Base-by-base conservation (phyloP, 2,329 filamentous ascomycete species). In the Cadophora luteo-olivacea region DNA sequence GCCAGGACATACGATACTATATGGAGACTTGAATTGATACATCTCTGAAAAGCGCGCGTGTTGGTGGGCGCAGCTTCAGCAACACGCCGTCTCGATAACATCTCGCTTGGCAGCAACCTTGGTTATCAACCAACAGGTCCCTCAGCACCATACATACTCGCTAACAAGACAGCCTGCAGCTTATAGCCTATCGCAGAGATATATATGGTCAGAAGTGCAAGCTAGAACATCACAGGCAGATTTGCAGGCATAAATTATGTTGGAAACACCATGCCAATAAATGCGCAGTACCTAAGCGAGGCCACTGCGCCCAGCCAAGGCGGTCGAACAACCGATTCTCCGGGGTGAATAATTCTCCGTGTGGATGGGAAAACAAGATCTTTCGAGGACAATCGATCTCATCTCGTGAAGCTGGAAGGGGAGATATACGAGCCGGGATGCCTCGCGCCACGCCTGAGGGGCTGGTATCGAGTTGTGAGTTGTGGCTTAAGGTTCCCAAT, bases 401-500 rank as follows among this genome's bases (percentile, higher is more conserved):
- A 62, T 32, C 60, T 62, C 38, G 60, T 62, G 38, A 48, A 5
- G 22, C 60, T 49, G 22, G 22, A 62, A 32, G 32, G 24, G 60
- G 55, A 58, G n/a, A 14, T 38, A 25, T 58, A 58, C 55, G 55
- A 33, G 16, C 14, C 14, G 8, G 16, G 16, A 11, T 12, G 14
- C 38, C 16, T 9, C 16, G 33, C 33, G n/a, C n/a, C n/a, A n/a
- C n/a, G n/a, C n/a, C n/a, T n/a, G n/a, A n/a, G n/a, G n/a, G n/a
- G n/a, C n/a, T n/a, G n/a, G n/a, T n/a, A n/a, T n/a, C n/a, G n/a
- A n/a, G n/a, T n/a, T n/a, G n/a, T n/a, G n/a, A n/a, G n/a, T n/a
- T n/a, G n/a, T n/a, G n/a, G n/a, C n/a, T n/a, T n/a, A n/a, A n/a
- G n/a, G n/a, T n/a, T n/a, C n/a, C n/a, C n/a, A n/a, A n/a, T n/a